phyloP scores from a whole-genome alignment of 768 basidiomycete species.

The Hygrocybe coccinea region DNA sequence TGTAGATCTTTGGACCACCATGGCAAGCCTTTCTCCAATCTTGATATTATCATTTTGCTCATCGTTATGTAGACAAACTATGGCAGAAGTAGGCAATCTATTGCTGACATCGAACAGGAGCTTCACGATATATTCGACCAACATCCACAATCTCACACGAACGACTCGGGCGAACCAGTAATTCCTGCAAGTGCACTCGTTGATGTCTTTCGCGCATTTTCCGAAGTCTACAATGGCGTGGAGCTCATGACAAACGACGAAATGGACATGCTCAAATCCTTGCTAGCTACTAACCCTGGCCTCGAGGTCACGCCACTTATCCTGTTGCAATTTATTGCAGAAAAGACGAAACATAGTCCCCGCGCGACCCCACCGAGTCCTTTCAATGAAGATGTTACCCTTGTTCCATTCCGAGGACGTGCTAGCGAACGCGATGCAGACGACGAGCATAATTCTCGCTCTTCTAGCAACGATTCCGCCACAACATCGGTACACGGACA shows the following conservation, averaged over 20 bases:
- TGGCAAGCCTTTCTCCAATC: background rate
- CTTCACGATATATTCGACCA: constrained; percentile 62
- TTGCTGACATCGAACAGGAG: constrained; percentile 65
- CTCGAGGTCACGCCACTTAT: constrained; percentile 66
- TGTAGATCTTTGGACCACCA: background rate
- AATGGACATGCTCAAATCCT: constrained; percentile 49
- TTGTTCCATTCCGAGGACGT: constrained; percentile 35
- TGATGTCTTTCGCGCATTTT: constrained; percentile 63
- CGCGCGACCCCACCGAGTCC: constrained; percentile 33
- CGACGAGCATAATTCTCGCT: constrained; percentile 40
- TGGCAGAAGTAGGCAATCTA: constrained; percentile 65
- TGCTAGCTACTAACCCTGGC: constrained; percentile 56
- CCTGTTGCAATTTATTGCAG: constrained; percentile 60
- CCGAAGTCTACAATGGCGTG: constrained; percentile 51
- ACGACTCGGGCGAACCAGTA: constrained; percentile 55
- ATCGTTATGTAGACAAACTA: constrained; percentile 19
- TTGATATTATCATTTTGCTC: background rate
- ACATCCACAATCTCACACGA: constrained; percentile 56
- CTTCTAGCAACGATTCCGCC: constrained; percentile 53
- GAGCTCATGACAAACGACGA: constrained; percentile 66
- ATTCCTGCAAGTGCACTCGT: constrained; percentile 70
- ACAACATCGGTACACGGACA: constrained; percentile 38
- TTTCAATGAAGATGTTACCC: constrained; percentile 30
- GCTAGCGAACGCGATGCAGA: constrained; percentile 31
- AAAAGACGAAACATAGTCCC: constrained; percentile 46